These are phyloP conservation scores for Chondrus crispus DNA, from an alignment of 23 red algal species.

Conservation along the genomic window DNA sequence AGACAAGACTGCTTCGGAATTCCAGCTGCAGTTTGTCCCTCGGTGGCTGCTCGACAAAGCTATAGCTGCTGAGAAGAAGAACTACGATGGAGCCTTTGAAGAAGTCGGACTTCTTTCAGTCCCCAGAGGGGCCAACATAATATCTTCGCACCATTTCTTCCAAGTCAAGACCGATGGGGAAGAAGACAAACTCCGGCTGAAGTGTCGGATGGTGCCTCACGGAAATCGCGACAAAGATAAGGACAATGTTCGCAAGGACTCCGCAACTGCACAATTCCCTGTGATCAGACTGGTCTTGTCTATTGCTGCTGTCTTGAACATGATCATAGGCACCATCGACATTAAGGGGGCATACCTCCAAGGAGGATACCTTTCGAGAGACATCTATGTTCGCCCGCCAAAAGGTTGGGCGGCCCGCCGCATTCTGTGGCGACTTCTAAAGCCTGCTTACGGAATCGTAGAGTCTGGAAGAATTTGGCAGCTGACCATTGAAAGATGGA, in stretches of 20 bases:
- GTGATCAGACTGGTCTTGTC: neutral
- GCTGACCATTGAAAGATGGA: neutral
- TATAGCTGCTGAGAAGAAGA: neutral
- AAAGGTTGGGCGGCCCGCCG: no score
- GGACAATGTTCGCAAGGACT: neutral
- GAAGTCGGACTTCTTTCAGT: neutral
- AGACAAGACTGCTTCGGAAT: neutral
- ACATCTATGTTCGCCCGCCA: no score
- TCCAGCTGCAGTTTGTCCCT: neutral
- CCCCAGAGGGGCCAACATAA: neutral
- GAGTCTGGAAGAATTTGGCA: neutral
- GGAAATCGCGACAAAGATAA: neutral
- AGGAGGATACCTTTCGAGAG: no score
- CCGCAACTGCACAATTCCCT: neutral
- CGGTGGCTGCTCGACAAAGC: neutral
- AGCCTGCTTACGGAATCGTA: neutral
- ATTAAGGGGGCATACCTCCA: neutral
- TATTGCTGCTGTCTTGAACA: neutral
- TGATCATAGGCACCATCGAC: neutral
- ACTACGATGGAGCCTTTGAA: neutral
- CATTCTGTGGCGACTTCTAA: neutral
- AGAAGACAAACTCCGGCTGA: neutral
- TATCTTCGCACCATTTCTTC: constrained; percentile 9
- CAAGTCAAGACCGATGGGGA: constrained; percentile 4
- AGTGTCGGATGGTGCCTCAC: neutral